phyloP scores from a whole-genome alignment of 495 filamentous ascomycete species.

The Penicillium nucicola region DNA sequence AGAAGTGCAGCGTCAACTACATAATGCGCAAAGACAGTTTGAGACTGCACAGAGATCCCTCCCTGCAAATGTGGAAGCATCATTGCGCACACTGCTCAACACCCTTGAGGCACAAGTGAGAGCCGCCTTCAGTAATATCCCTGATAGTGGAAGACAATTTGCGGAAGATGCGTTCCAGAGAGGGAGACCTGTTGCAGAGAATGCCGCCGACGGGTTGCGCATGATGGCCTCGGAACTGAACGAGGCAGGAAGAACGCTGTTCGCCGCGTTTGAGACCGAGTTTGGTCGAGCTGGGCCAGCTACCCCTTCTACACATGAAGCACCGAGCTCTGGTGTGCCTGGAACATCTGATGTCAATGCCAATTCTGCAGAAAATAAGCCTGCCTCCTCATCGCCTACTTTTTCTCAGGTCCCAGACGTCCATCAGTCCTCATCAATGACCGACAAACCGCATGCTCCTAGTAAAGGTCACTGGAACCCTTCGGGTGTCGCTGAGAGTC shows the following conservation, averaged over 20 bases:
- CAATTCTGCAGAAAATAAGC: neutral
- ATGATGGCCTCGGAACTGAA: constrained; percentile 46
- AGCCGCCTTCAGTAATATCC: constrained; percentile 39
- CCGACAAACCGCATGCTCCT: neutral
- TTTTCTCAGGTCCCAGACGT: neutral
- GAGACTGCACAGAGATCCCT: constrained; percentile 35
- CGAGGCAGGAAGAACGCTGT: constrained; percentile 39
- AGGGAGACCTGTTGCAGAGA: constrained; percentile 40
- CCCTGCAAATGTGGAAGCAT: constrained; percentile 40
- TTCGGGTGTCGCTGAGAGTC: neutral
- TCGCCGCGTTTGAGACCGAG: constrained; percentile 39
- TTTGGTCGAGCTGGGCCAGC: constrained; percentile 20
- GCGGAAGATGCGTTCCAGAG: constrained; percentile 34
- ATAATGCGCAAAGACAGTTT: constrained; percentile 37
- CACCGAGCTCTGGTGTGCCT: neutral
- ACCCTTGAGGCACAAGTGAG: constrained; percentile 43
- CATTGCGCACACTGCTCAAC: constrained; percentile 39
- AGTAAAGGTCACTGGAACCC: neutral
- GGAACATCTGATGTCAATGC: constrained; percentile 1
- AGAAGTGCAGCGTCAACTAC: constrained; percentile 38
- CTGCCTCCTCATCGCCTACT: neutral
- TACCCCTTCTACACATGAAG: neutral
- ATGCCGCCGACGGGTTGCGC: constrained; percentile 38
- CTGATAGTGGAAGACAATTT: constrained; percentile 34
- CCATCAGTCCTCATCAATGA: neutral